Base-by-base conservation (phyloP, 192 early-diverging fungal genomes). In the Umbelopsis isabellina region DNA sequence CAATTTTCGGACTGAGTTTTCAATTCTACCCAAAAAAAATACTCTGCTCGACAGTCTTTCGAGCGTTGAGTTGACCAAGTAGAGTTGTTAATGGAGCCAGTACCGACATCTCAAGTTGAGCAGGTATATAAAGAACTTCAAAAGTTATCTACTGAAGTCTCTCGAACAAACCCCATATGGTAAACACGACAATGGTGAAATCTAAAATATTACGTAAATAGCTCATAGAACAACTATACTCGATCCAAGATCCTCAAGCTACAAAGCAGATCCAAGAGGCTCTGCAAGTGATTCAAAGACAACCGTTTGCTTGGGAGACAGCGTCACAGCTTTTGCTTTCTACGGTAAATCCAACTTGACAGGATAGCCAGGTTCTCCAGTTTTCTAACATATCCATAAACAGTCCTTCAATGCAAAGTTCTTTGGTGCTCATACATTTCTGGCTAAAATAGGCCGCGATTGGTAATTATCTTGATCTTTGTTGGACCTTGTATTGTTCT, bases 361-460 rank as follows among this genome's bases (percentile, higher is more conserved):
- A 13, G 15, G n/a, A 13, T 22, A 45, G 8, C 25, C 15, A 25
- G 7, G 22, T 69, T 68, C 20, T 51, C 11, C 10, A 41, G 2
- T 22, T 69, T 1, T 35, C 66, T 41, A 8, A 33, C 41, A 18
- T 61, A 22, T 7, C 33, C 22, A 13, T 18, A 35, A 47, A 9
- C 61, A 83, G 80, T 69, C 74, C 21, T 69, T 75, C 33, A 84
- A 84, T 65, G 79, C 77, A 64, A 79, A 83, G n/a, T 87, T 87
- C 53, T 84, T 87, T 75, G 86, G 86, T 4, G 86, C 86, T 0
- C 86, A 87, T 45, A 87, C 84, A 0, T 84, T 85, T 64, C 84
- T 84, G 64, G 81, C 85, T 20, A 87, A 87, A 61, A 83, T 87
- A 3, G 65, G 83, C 41, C 73, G 86, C 64, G 86, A 87, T 44